These are phyloP conservation scores for Fusarium sp. DNA, from an alignment of 2,329 filamentous ascomycete genomes.

Conservation along the genomic window DNA sequence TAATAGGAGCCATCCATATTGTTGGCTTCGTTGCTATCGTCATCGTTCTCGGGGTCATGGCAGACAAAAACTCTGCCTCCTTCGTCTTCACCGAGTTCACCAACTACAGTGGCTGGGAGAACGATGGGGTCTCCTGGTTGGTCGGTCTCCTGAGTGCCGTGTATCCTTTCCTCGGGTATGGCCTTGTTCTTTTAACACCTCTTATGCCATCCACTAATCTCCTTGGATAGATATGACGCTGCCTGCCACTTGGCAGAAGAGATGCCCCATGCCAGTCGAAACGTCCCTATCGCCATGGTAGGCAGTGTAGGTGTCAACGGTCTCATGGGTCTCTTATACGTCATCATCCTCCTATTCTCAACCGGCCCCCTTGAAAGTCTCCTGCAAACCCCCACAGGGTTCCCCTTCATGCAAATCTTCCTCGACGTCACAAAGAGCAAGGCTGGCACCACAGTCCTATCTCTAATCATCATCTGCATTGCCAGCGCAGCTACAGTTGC, in stretches of 20 bases:
- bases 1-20: conserved; percentile 43
- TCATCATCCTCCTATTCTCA: conserved; percentile 56
- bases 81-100: conserved; percentile 49
- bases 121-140: conserved; percentile 48
- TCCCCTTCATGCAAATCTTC: conserved; percentile 57
- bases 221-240: conserved; percentile 46
- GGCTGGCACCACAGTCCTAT: conserved; percentile 45
- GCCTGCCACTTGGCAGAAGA: conserved; percentile 50
- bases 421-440: conserved; percentile 44
- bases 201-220: background rate
- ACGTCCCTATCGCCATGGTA: conserved; percentile 50
- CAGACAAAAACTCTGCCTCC: conserved; percentile 42
- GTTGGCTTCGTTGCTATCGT: conserved; percentile 44
- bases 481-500: conserved; percentile 47
- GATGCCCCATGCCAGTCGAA: conserved; percentile 47
- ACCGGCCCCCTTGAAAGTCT: conserved; percentile 53
- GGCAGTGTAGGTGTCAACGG: conserved; percentile 55
- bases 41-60: conserved; percentile 46
- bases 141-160: conserved; percentile 48
- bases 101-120: conserved; percentile 49
- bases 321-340: conserved; percentile 56
- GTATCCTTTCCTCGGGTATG: conserved; percentile 50
- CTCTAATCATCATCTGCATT: conserved; percentile 43
- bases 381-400: conserved; percentile 54
- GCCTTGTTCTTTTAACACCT: fast-evolving